These are phyloP conservation scores for Aspergillus bertholletiae DNA, from an alignment of 495 filamentous ascomycete species.

Conservation along the genomic window DNA sequence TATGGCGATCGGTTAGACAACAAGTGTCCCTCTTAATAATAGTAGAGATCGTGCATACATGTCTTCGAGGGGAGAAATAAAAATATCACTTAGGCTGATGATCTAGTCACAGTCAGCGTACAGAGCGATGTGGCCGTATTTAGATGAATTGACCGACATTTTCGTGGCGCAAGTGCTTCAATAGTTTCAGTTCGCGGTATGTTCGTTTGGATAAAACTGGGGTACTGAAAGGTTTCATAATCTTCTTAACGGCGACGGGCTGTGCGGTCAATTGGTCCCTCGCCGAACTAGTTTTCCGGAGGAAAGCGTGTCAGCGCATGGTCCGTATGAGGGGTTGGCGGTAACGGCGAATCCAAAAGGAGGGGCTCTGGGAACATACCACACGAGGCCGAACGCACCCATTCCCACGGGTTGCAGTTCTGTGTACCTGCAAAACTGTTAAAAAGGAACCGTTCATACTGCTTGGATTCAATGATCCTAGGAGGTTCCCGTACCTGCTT, in stretches of 20 bases:
- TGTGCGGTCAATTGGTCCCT: conserved; percentile 95
- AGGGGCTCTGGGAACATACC: conserved; percentile 54
- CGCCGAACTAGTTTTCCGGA: conserved; percentile 64
- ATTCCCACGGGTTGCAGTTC: conserved; percentile 98
- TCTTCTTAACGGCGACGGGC: conserved; percentile 98
- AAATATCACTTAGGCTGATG: conserved; percentile 98
- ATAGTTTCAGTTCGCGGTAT: conserved; percentile 92
- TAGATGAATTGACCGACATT: conserved; percentile 58
- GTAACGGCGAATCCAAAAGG: conserved; percentile 11
- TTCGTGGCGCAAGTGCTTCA: conserved; percentile 95
- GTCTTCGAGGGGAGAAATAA: conserved; percentile 97
- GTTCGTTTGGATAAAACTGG: conserved; percentile 96
- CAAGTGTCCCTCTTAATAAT: neutral
- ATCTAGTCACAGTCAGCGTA: conserved; percentile 55
- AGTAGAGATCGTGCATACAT: conserved; percentile 57
- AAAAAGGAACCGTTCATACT: neutral
- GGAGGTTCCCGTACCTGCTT: conserved; percentile 66
- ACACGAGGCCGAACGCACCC: conserved; percentile 97
- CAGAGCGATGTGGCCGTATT: neutral
- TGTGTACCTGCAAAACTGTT: conserved; percentile 67
- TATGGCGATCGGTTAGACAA: conserved; percentile 34
- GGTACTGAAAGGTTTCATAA: conserved; percentile 99
- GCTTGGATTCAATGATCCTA: neutral
- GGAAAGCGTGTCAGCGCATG: conserved; percentile 14
- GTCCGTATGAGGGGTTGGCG: neutral